Percentiles rank a stretch among this genome's conserved stretches.
Conservation (phyloP, 1,284 basidiomycete species). For the Neonothopanus nambi region DNA sequence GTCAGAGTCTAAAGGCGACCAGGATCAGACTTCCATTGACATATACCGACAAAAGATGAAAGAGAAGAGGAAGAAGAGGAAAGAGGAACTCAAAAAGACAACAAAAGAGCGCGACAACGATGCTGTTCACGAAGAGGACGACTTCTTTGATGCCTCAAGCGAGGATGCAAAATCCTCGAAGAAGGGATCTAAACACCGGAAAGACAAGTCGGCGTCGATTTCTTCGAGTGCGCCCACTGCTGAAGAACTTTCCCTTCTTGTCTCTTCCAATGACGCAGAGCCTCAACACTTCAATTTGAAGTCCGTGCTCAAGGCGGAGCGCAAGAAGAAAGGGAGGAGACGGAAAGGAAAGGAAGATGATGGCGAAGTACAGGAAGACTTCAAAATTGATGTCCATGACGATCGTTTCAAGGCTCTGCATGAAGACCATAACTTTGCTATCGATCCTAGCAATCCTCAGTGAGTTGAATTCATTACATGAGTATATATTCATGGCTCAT, state of each 20-base stretch:
- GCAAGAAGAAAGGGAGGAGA: constrained; percentile 54
- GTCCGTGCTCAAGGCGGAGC: constrained; percentile 84
- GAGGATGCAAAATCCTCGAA: constrained; percentile 36
- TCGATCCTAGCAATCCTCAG: constrained; percentile 96
- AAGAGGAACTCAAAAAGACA: constrained; percentile 60
- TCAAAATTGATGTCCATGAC: constrained; percentile 85
- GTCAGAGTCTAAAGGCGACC: constrained; percentile 50
- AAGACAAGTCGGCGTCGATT: constrained; percentile 3
- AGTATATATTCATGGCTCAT: background rate
- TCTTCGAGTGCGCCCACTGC: constrained; percentile 24
- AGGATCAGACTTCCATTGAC: constrained; percentile 82
- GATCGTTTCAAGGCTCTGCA: constrained; percentile 86
- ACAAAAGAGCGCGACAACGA: constrained; percentile 23
- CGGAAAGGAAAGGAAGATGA: constrained; percentile 49
- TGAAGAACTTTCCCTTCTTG: constrained; percentile 69
- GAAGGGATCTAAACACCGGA: constrained; percentile 22
- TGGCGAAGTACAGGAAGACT: constrained; percentile 72
- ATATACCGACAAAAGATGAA: constrained; percentile 84
- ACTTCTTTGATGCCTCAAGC: constrained; percentile 70
- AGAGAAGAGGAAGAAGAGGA: constrained; percentile 81
- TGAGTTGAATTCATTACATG: constrained; percentile 43
- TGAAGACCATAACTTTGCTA: constrained; percentile 91
- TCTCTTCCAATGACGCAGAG: constrained; percentile 57
- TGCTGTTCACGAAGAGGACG: constrained; percentile 46
- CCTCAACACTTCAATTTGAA: constrained; percentile 90